Evolutionary conservation across 139 green algal species (phyloP).

Genomic region (Axilococcus clingmanii): DNA sequence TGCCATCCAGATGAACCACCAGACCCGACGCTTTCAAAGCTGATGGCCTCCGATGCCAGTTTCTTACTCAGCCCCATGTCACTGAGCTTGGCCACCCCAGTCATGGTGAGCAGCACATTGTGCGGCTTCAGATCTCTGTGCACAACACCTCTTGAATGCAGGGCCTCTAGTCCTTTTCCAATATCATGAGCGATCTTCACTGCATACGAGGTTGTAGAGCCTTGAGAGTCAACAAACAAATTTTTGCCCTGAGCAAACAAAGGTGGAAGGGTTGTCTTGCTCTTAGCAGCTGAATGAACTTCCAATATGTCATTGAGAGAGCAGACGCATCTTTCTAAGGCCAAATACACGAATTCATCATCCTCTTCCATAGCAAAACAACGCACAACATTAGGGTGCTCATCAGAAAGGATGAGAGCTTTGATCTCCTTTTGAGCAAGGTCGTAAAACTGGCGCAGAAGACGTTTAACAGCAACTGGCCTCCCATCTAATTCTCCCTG

Average conservation of each 20-base stretch:
- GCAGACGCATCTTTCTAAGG: slow-evolving; percentile 77
- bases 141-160: slow-evolving; percentile 85
- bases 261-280: not conserved
- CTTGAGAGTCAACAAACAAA: slow-evolving; percentile 13
- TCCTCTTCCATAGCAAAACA: slow-evolving; percentile 98
- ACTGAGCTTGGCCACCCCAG: slow-evolving; percentile 72
- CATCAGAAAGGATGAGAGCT: slow-evolving; percentile 83
- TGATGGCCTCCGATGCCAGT: slow-evolving; percentile 68
- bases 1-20: slow-evolving; percentile 92
- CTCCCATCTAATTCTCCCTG: slow-evolving; percentile 71
- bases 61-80: slow-evolving; percentile 96
- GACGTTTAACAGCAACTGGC: slow-evolving; percentile 80
- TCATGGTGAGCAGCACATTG: slow-evolving; percentile 86
- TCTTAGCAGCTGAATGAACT: not conserved
- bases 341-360: slow-evolving; percentile 93
- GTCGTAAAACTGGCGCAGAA: slow-evolving; percentile 77
- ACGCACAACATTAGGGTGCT: slow-evolving; percentile 85
- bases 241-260: not conserved
- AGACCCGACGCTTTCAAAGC: slow-evolving; percentile 65
- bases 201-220: slow-evolving; percentile 18
- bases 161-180: slow-evolving; percentile 50
- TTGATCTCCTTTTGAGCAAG: slow-evolving; percentile 88
- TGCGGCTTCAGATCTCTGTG: slow-evolving; percentile 85
- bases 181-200: slow-evolving; percentile 47
- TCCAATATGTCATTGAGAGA: slow-evolving; percentile 38